These are phyloP conservation scores for Sporothrix curviconia DNA, from an alignment of 2,329 filamentous ascomycete species.

Conservation along the genomic window DNA sequence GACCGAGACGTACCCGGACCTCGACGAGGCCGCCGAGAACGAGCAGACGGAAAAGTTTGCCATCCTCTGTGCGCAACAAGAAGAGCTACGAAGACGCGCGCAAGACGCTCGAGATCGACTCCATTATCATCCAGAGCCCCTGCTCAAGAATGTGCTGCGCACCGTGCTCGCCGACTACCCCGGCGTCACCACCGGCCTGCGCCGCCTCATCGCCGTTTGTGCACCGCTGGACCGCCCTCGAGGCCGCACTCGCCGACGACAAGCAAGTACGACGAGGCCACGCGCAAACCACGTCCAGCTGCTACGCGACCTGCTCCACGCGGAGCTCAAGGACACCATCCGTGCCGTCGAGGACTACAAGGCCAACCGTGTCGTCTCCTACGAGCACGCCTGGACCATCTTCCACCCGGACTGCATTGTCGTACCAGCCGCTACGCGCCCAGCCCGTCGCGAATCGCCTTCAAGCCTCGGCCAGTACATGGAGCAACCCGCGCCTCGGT, in stretches of 20 bases:
- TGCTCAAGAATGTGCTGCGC: constrained; percentile 48
- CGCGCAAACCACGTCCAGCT: constrained; percentile 39
- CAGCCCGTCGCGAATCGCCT: constrained; percentile 32
- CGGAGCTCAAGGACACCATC: constrained; percentile 43
- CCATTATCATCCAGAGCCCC: constrained; percentile 58
- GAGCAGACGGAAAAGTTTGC: constrained; percentile 53
- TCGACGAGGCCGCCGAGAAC: constrained; percentile 50
- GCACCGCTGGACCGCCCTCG: constrained; percentile 52
- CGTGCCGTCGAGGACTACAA: constrained; percentile 41
- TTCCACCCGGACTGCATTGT: constrained; percentile 39
- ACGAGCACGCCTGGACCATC: constrained; percentile 42
- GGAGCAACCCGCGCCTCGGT: constrained; percentile 26
- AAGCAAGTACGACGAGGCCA: constrained; percentile 27
- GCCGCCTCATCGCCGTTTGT: constrained; percentile 54
- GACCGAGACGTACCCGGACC: constrained; percentile 46
- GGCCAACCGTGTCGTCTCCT: constrained; percentile 43
- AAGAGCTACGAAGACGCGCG: constrained; percentile 49
- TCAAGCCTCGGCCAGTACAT: constrained; percentile 26
- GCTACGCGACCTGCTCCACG: constrained; percentile 37
- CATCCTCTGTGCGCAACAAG: constrained; percentile 46
- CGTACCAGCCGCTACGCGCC: constrained; percentile 32
- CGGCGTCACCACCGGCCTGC: constrained; percentile 49
- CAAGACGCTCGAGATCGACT: constrained; percentile 52
- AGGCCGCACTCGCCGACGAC: constrained; percentile 27
- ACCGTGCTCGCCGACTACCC: constrained; percentile 50